Percentiles rank a stretch among this genome's conserved stretches.
phyloP scores from a whole-genome alignment of 2,329 filamentous ascomycete species.

The Fusarium brachygibbosum region DNA sequence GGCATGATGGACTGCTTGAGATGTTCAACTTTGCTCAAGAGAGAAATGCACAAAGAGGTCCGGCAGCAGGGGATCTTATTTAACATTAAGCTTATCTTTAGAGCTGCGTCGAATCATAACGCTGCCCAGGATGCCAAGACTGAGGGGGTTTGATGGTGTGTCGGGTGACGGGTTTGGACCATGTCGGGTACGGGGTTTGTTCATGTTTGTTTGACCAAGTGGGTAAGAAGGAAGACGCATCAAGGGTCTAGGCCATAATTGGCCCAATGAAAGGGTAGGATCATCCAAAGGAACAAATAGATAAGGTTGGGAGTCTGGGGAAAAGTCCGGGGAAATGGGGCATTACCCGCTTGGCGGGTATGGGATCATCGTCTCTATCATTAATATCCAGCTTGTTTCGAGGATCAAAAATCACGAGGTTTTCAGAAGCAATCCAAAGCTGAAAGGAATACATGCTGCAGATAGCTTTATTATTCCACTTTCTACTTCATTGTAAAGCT shows the following conservation, averaged over 20 bases:
- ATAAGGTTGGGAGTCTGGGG: constrained; percentile 11
- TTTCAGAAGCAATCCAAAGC: no score
- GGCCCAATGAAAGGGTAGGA: not conserved
- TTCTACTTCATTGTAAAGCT: not conserved
- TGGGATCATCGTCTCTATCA: not conserved
- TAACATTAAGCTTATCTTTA: not conserved
- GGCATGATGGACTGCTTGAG: not conserved
- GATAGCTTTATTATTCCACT: no score
- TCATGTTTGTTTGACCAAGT: not conserved
- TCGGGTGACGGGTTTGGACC: constrained; percentile 8
- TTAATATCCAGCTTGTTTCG: not conserved
- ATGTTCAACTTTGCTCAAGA: not conserved
- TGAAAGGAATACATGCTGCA: no score
- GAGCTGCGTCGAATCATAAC: not conserved
- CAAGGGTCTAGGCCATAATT: not conserved
- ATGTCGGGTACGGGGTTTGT: constrained; percentile 28
- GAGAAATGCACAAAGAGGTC: not conserved
- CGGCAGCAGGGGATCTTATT: not conserved
- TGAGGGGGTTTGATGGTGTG: constrained; percentile 18
- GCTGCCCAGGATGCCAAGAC: constrained; percentile 22
- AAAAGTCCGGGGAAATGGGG: constrained; percentile 9
- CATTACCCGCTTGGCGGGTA: constrained; percentile 8
- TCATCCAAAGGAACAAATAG: not conserved
- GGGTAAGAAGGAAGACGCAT: not conserved
- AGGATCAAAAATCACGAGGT: no score